Conservation (phyloP, 129 eudicot genomes). For the Ambrosia trifida region DNA sequence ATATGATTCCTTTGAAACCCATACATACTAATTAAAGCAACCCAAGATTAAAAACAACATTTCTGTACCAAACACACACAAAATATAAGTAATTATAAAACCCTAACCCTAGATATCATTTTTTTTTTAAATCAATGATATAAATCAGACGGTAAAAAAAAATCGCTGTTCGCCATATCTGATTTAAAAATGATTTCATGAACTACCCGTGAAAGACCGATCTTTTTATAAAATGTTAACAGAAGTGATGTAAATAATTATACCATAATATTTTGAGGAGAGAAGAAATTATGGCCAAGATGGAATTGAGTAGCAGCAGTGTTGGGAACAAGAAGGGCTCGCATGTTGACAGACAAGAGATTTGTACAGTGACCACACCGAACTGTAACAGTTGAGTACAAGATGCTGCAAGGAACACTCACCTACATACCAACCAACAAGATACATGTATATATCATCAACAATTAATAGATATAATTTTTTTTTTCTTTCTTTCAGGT, state of each 20-base stretch:
- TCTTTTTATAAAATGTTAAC: conserved; percentile 2
- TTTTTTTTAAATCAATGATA: conserved; percentile 10
- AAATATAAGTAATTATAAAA: conserved; percentile 18
- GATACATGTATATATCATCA: too few relatives aligned
- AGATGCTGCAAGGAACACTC: conserved; percentile 91
- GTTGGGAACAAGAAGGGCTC: conserved; percentile 45
- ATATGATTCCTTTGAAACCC: neutral
- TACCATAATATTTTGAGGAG: conserved; percentile 88
- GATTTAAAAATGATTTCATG: neutral
- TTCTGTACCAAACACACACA: neutral
- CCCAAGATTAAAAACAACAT: neutral
- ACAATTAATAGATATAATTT: too few relatives aligned
- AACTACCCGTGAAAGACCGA: neutral
- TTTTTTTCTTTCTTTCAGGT: neutral
- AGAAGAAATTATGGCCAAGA: conserved; percentile 64
- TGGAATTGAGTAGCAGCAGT: conserved; percentile 62
- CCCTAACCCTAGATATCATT: conserved; percentile 41
- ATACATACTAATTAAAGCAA: too few relatives aligned
- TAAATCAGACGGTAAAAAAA: conserved; percentile 12
- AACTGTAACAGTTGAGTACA: conserved; percentile 89
- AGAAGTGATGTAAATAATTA: neutral
- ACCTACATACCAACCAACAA: conserved; percentile 48
- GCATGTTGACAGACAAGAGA: conserved; percentile 76
- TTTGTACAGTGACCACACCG: conserved; percentile 95
- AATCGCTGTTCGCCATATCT: conserved; percentile 17